These are phyloP conservation scores for Cryptococcus sp. DNA, from an alignment of 1,284 basidiomycete species.

Conservation along the genomic window DNA sequence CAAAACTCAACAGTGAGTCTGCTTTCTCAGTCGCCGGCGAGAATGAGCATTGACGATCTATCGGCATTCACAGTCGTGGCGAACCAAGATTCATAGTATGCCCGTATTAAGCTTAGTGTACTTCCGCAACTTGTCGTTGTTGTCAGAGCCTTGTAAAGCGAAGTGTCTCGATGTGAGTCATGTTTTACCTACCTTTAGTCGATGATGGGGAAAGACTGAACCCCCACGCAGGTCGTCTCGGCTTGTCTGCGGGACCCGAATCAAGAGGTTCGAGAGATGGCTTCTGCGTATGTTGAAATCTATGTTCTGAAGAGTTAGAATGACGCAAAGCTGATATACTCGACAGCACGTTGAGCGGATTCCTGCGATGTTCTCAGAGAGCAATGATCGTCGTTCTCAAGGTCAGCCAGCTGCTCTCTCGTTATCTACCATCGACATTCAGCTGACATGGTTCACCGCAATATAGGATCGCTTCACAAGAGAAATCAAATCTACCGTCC, in stretches of 20 bases:
- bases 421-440: not conserved
- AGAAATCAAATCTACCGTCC: constrained; percentile 63
- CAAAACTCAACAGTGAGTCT: constrained; percentile 48
- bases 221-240: constrained; percentile 58
- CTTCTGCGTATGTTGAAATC: constrained; percentile 62
- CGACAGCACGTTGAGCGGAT: constrained; percentile 70
- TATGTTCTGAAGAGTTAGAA: not conserved
- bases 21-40: not conserved
- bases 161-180: constrained; percentile 69
- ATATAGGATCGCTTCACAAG: constrained; percentile 73
- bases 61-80: constrained; percentile 50
- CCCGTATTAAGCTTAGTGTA: constrained; percentile 54
- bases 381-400: constrained; percentile 82
- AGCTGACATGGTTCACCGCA: not conserved
- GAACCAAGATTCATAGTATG: constrained; percentile 56
- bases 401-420: constrained; percentile 54
- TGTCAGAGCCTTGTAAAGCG: constrained; percentile 66
- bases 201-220: constrained; percentile 4
- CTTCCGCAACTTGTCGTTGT: constrained; percentile 68
- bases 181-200: not conserved
- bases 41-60: not conserved
- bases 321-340: constrained; percentile 5
- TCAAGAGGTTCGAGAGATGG: constrained; percentile 90
- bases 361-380: constrained; percentile 90
- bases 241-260: constrained; percentile 86